Evolutionary conservation across 371 early-diverging fungal genomes (phyloP).

Genomic region (Nematocida ausubeli): DNA sequence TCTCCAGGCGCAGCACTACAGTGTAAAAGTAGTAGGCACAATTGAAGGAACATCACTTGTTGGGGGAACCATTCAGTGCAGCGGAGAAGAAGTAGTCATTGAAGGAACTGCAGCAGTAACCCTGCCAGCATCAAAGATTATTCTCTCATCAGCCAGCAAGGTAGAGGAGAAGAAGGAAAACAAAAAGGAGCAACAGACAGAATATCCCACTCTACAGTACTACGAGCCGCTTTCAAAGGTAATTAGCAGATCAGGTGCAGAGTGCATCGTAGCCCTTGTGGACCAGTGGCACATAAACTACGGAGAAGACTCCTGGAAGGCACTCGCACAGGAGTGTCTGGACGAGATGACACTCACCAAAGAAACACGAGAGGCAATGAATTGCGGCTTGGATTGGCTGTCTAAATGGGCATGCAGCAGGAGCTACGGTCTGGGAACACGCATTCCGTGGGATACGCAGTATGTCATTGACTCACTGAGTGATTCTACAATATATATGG

Average conservation of each 20-base stretch:
- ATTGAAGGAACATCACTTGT: background rate
- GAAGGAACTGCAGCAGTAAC: constrained; percentile 14
- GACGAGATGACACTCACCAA: constrained; percentile 76
- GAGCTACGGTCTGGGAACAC: constrained; percentile 89
- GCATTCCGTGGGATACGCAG: constrained; percentile 88
- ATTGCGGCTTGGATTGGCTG: constrained; percentile 85
- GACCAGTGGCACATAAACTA: constrained; percentile 99
- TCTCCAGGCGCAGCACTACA: constrained; percentile 27
- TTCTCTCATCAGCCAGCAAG: background rate
- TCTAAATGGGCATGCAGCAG: constrained; percentile 97
- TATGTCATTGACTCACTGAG: constrained; percentile 95
- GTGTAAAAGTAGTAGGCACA: constrained; percentile 6
- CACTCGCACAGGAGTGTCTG: constrained; percentile 71
- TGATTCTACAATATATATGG: constrained; percentile 99
- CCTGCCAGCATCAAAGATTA: constrained; percentile 11
- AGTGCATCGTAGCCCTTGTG: constrained; percentile 90
- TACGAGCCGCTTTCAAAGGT: constrained; percentile 90
- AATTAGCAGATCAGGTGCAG: constrained; percentile 89
- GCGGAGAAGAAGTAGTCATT: background rate
- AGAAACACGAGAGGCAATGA: constrained; percentile 82
- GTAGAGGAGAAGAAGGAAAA: background rate
- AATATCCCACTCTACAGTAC: constrained; percentile 57
- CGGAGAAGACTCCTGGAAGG: constrained; percentile 84
- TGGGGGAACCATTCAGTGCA: background rate
- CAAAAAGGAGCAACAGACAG: background rate